A percentile compares a stretch with the other conserved stretches of the same genome.
Evolutionary conservation across 2,329 filamentous ascomycete species (phyloP).

Genomic region (Penicillium sp.): DNA sequence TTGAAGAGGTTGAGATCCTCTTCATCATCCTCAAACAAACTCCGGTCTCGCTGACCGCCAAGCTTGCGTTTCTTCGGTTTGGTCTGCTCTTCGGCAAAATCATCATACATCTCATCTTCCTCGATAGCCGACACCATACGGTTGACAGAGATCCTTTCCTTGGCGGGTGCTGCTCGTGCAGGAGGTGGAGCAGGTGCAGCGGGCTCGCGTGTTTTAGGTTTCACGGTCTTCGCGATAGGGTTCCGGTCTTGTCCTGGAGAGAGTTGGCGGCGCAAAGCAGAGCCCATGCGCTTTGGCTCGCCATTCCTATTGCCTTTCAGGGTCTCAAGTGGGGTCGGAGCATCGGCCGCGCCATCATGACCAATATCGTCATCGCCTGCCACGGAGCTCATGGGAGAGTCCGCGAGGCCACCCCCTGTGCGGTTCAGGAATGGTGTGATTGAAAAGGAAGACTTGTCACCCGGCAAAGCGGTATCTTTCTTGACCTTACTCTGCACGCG

Average conservation of each 20-base stretch:
- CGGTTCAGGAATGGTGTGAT: conserved; percentile 91
- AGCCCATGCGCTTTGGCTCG: conserved; percentile 1
- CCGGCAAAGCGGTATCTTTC: conserved; percentile 61
- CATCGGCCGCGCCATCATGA: not conserved
- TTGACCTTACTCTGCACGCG: conserved; percentile 58
- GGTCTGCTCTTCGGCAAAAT: conserved; percentile 29
- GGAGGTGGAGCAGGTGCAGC: not conserved
- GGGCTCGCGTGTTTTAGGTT: conserved; percentile 6
- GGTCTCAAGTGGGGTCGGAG: not conserved
- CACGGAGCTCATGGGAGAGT: conserved; percentile 30
- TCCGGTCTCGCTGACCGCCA: conserved; percentile 61
- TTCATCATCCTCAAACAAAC: conserved; percentile 72
- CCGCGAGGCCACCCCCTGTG: conserved; percentile 57
- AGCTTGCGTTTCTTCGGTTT: conserved; percentile 73
- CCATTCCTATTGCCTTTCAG: not conserved
- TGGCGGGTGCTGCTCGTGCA: not conserved
- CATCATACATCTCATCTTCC: conserved; percentile 19
- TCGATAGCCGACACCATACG: conserved; percentile 18
- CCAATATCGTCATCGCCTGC: conserved; percentile 26
- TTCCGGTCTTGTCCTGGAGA: conserved; percentile 1
- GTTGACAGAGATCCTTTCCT: conserved; percentile 7
- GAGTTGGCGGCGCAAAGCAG: conserved; percentile 3
- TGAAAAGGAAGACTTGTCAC: conserved; percentile 89
- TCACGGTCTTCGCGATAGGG: conserved; percentile 7
- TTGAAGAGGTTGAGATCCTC: conserved; percentile 30